These are phyloP conservation scores for Voacanga thouarsii DNA, from an alignment of 257 asterid genomes.

Conservation along the genomic window DNA sequence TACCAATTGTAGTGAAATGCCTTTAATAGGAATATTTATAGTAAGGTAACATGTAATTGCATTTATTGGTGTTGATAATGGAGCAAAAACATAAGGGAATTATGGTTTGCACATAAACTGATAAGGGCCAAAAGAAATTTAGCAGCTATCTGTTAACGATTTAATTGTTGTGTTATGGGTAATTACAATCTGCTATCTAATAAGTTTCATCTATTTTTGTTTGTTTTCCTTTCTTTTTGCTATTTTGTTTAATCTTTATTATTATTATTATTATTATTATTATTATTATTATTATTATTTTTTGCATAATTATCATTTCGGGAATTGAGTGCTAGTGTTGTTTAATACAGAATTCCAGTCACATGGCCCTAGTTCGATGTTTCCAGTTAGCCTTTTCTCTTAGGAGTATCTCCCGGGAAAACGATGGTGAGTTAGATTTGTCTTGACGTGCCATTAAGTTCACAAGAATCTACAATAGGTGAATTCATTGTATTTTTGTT, in stretches of 20 bases:
- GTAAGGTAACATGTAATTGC: too few species aligned
- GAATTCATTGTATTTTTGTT: background rate
- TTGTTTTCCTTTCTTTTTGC: background rate
- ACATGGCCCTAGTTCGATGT: constrained; percentile 42
- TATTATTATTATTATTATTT: too few species aligned
- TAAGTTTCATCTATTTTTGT: background rate
- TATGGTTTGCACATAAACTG: background rate
- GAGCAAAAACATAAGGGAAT: background rate
- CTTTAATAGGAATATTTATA: too few species aligned
- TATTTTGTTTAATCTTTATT: background rate
- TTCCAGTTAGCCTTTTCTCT: constrained; percentile 53
- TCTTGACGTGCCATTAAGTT: background rate
- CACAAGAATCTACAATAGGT: background rate
- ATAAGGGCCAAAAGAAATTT: background rate
- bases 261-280: too few species aligned
- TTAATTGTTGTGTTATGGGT: background rate
- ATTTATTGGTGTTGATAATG: too few species aligned
- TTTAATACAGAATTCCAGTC: constrained; percentile 38
- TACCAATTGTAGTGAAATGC: too few species aligned
- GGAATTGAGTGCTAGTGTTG: background rate
- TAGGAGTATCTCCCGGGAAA: constrained; percentile 35
- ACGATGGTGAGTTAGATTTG: constrained; percentile 36
- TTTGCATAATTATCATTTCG: constrained; percentile 1
- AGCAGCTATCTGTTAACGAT: background rate
- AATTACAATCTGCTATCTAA: background rate